phyloP scores from a whole-genome alignment of 2,329 filamentous ascomycete genomes.

The Amauroascus niger region DNA sequence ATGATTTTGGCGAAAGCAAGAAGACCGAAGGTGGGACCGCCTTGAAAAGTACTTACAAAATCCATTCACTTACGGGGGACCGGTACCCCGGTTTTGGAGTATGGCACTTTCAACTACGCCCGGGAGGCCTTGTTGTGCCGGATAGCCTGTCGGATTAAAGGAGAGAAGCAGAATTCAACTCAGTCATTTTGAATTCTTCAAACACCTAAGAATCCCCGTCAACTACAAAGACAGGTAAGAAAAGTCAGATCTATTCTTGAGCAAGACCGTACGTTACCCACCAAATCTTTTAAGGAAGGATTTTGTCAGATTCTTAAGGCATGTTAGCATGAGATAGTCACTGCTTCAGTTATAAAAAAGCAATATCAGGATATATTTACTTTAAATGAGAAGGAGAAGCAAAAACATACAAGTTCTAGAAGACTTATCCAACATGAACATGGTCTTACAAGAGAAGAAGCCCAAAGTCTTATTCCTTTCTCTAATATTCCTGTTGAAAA shows the following conservation, averaged over 20 bases:
- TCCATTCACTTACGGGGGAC: no score
- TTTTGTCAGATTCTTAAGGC: not conserved
- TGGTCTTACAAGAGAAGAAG: not conserved
- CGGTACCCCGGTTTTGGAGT: no score
- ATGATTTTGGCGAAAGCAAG: no score
- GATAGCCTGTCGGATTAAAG: not conserved
- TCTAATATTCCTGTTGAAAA: not conserved
- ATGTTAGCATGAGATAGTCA: not conserved
- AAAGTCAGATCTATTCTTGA: not conserved
- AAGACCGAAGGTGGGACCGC: no score
- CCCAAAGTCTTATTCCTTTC: constrained; percentile 9
- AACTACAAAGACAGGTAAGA: not conserved
- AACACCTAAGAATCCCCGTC: not conserved
- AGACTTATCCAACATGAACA: not conserved
- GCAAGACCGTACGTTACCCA: not conserved
- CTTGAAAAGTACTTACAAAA: no score
- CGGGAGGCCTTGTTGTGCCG: no score
- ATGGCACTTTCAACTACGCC: no score
- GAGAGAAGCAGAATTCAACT: not conserved
- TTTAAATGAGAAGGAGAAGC: not conserved
- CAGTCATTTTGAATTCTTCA: not conserved
- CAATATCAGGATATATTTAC: not conserved
- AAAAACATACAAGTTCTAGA: not conserved
- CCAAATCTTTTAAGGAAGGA: not conserved
- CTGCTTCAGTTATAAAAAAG: not conserved